phyloP scores from a whole-genome alignment of 2,329 filamentous ascomycete genomes.

The Cryphonectria japonica region DNA sequence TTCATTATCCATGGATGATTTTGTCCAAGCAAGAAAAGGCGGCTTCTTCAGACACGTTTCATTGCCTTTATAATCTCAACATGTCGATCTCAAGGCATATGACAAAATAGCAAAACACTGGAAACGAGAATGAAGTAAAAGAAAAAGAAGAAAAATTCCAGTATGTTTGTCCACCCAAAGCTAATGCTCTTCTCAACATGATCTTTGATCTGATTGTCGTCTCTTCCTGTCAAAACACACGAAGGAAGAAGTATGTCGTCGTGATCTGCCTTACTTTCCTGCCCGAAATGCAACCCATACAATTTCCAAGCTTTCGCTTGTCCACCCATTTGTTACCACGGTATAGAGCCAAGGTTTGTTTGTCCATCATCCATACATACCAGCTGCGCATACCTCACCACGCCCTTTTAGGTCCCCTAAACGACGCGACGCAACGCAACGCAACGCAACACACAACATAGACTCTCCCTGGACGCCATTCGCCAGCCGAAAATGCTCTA shows the following conservation, averaged over 20 bases:
- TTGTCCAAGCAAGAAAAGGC: background rate
- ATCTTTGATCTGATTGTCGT: background rate
- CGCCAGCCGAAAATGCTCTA: slow-evolving; percentile 13
- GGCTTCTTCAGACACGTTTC: background rate
- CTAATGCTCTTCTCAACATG: slow-evolving; percentile 4
- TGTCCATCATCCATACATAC: slow-evolving; percentile 8
- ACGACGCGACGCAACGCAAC: slow-evolving; percentile 2
- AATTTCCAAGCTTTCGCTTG: background rate
- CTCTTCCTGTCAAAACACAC: slow-evolving; percentile 3
- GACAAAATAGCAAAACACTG: background rate
- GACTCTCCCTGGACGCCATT: slow-evolving; percentile 8
- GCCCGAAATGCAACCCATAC: background rate
- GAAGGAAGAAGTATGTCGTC: background rate
- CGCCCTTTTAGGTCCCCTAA: background rate
- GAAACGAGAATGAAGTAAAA: background rate
- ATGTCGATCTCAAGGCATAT: background rate
- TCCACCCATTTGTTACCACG: background rate
- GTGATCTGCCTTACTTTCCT: background rate
- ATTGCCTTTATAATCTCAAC: background rate
- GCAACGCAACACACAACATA: background rate
- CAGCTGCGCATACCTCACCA: slow-evolving; percentile 2
- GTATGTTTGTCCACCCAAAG: background rate
- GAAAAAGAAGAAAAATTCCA: background rate
- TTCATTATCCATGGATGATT: background rate
- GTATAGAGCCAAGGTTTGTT: slow-evolving; percentile 14